Percentiles rank a stretch among this genome's conserved stretches.
phyloP scores from a whole-genome alignment of 2,329 filamentous ascomycete genomes.

The Bipolaris zeicola region DNA sequence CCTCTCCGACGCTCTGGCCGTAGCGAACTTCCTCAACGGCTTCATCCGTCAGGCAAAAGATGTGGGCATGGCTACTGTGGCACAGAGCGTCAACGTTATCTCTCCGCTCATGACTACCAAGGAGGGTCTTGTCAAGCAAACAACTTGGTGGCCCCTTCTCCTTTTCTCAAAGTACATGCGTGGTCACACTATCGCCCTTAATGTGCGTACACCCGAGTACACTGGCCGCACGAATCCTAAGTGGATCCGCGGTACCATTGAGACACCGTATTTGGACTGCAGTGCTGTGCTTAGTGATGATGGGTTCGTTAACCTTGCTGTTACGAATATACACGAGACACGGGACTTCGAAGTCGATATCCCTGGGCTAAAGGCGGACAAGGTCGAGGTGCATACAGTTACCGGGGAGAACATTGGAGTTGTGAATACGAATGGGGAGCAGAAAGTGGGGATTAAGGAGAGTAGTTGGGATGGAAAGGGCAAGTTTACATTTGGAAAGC shows the following conservation, averaged over 20 bases:
- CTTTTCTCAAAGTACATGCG: constrained; percentile 76
- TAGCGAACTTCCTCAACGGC: constrained; percentile 75
- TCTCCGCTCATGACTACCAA: constrained; percentile 74
- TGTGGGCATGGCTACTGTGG: constrained; percentile 79
- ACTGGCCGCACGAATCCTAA: constrained; percentile 67
- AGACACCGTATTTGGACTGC: constrained; percentile 73
- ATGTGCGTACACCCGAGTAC: constrained; percentile 69
- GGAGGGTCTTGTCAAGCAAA: constrained; percentile 69
- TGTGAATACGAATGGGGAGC: constrained; percentile 66
- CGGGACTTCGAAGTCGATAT: constrained; percentile 64
- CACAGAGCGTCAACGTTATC: constrained; percentile 79
- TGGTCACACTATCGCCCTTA: constrained; percentile 69
- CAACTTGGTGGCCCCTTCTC: constrained; percentile 75
- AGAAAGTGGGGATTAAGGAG: constrained; percentile 67
- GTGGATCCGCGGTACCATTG: constrained; percentile 69
- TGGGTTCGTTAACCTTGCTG: constrained; percentile 68
- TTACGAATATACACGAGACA: constrained; percentile 72
- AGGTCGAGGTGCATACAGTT: constrained; percentile 67
- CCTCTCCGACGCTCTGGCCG: constrained; percentile 76
- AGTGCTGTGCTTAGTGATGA: constrained; percentile 65
- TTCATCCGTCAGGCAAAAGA: constrained; percentile 73
- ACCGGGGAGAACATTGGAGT: constrained; percentile 62
- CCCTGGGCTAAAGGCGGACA: constrained; percentile 56
- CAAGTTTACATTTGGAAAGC: constrained; percentile 68
- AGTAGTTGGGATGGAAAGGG: constrained; percentile 68